Evolutionary conservation across 2,329 filamentous ascomycete species (phyloP), one percentile per base, ranked within the genome.

Genomic region (Aspergillus sp.): DNA sequence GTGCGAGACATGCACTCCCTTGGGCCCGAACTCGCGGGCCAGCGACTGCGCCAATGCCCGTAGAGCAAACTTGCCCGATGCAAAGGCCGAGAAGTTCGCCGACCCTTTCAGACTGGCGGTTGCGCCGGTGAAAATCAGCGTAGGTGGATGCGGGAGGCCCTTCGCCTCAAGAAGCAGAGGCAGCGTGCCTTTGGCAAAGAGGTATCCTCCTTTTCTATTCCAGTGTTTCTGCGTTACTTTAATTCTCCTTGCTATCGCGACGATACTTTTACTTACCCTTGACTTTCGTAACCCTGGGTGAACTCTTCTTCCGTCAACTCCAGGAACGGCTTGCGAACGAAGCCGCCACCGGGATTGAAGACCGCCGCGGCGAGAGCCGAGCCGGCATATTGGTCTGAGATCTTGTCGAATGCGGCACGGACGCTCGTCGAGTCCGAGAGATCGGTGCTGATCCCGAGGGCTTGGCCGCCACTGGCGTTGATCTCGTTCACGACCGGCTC

Each of bases 41-140:
- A 95, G 77, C 32, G 83, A 87, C 70, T 93, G 89, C 0, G 82
- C 80, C 47, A 95, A 73, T 0, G 86, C 89, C 30, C 91, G 80
- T 60, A 88, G 75, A 3, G 89, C 90, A 67, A 90, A 95, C 68
- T 95, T 95, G 24, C 87, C 87, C 2, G 85, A 82, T 0, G 90
- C 87, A 65, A 96, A 95, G 7, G 81, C 74, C 1, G 84, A 76
- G 69, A 90, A 88, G 11, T 77, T 75, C 0, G 89, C 84, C 10
- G 84, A 87, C 3, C 88, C 88, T 62, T 86, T 87, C 16, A 93
- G 60, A 0, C 87, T 89, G 0, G 90, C 91, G 0, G 91, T 95
- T 0, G 91, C 90, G 30, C 91, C 91, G 0, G 91, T 95, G 71
- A 95, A 88, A 63, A 96, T 87, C 17, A 96, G 76, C 0, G 87